Base-by-base conservation (phyloP, 2,329 filamentous ascomycete species). In the Ascocoryne sarcoides region DNA sequence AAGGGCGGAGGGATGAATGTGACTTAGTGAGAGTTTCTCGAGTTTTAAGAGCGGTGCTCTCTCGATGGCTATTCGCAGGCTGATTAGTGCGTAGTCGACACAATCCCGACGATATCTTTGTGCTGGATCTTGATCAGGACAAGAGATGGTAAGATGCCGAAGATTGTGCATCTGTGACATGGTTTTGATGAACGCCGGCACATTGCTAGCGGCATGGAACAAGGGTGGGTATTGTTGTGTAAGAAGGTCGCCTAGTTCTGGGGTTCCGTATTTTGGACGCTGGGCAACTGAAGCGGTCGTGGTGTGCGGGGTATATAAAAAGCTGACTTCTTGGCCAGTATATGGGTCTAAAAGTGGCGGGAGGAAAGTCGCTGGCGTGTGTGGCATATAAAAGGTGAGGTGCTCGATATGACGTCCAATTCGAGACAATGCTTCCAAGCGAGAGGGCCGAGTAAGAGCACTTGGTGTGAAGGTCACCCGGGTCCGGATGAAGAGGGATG, bases 61-160 rank as follows among this genome's bases (percentile, higher is more conserved):
- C 65, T 94, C 88, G 20, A 93, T 65, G 10, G 88, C 82, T 48
- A 94, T 87, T 48, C 87, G 82, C 40, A 94, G 65, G 49, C 85
- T 92, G 58, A 93, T 87, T 46, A 95, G 76, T 3, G 86, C 86
- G 57, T 92, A 94, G 68, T 94, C 88, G 44, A 94, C 84, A 36
- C 82, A 78, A 60, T 79, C 80, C 35, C 85, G 75, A 28, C 86
- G 75, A 58, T 88, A 86, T 32, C 82, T 71, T 59, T 86, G 79
- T 28, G 71, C 66, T 12, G 77, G 67, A 44, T 79, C 69, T 60
- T 88, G 82, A 28, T 78, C 82, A 4, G 84, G 84, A 51, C 85
- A 92, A 45, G 76, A 79, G 57, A 94, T 73, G 36, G 75, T 82
- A 44, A 95, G 68, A 59, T 90, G 84, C 33, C 75, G 69, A 53